A percentile compares a stretch with the other conserved stretches of the same genome.
These are phyloP conservation scores for Lyophyllum atratum DNA, from an alignment of 768 basidiomycete genomes.

Conservation along the genomic window DNA sequence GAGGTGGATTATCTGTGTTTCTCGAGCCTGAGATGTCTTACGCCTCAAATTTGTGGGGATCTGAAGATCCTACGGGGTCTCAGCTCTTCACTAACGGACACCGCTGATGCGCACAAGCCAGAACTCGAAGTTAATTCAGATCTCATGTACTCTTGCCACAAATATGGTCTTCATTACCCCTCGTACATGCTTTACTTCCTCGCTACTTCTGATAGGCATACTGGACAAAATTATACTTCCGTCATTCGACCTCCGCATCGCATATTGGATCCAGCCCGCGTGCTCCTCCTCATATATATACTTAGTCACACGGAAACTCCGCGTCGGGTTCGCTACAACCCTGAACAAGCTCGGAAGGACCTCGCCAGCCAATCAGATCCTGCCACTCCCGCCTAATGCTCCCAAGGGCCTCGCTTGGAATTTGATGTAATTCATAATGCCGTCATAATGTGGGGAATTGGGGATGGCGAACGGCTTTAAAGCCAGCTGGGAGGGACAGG, in stretches of 20 bases:
- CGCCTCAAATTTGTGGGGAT: no score
- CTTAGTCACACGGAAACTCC: background rate
- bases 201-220: background rate
- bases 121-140: no score
- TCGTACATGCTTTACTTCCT: background rate
- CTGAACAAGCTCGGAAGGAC: conserved; percentile 8
- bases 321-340: background rate
- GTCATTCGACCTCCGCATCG: background rate
- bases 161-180: background rate
- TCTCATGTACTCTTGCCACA: background rate
- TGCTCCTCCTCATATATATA: background rate
- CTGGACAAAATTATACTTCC: background rate
- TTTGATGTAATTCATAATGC: conserved; percentile 7
- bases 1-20: no score
- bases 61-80: no score
- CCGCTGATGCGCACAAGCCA: no score
- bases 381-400: background rate
- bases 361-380: conserved; percentile 2
- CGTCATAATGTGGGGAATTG: background rate
- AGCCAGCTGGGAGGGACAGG: background rate
- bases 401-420: conserved; percentile 3
- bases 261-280: background rate
- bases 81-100: no score
- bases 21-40: no score
- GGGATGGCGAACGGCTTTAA: background rate